Base-by-base conservation (phyloP, 2,329 filamentous ascomycete genomes). In the Sporothrix dimorphospora region DNA sequence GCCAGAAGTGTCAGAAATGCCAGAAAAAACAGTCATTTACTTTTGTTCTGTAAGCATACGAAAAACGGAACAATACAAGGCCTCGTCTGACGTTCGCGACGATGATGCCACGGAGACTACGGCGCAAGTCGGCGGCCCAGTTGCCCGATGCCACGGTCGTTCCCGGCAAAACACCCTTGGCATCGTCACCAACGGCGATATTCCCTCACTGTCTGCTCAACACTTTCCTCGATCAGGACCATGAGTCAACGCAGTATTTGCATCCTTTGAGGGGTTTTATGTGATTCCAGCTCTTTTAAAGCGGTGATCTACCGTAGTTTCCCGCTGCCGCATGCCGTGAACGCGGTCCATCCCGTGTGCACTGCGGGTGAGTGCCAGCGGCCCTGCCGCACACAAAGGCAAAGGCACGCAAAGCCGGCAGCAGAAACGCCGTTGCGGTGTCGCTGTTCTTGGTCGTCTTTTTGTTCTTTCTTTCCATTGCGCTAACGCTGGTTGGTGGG, bases 381-480 rank as follows among this genome's bases (percentile, higher is more conserved):
- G 57, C 57, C 57, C 57, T 42, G 57, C 57, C 57, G 57, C 57
- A 40, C 57, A 42, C n/a, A 21, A 21, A 34, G 53, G 34, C 38
- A 14, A 47, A 47, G 30, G 30, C 30, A 34, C 14, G 45, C 19
- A 19, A 47, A 14, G 45, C 45, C 45, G 45, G 45, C 19, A 47
- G 27, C 53, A 16, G 5, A 55, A 27, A 27, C 24, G 53, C 24
- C 53, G 53, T 55, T 21, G 47, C 47, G 47, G 47, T 51, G 47
- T 24, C 21, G 21, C 47, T n/a, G 16, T 19, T 8, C 21, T 51
- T 51, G 11, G n/a, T 24, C 30, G 12, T 57, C 27, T 16, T 12
- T 11, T 27, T 57, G 57, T 57, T 57, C 24, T 4, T 42, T 61
- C 34, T 61, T 61, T 61, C 8, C 34, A 40, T 42, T 63, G 34